These are phyloP conservation scores for Phytophthora fragariaefolia DNA, from an alignment of 352 stramenopile genomes.

Conservation along the genomic window DNA sequence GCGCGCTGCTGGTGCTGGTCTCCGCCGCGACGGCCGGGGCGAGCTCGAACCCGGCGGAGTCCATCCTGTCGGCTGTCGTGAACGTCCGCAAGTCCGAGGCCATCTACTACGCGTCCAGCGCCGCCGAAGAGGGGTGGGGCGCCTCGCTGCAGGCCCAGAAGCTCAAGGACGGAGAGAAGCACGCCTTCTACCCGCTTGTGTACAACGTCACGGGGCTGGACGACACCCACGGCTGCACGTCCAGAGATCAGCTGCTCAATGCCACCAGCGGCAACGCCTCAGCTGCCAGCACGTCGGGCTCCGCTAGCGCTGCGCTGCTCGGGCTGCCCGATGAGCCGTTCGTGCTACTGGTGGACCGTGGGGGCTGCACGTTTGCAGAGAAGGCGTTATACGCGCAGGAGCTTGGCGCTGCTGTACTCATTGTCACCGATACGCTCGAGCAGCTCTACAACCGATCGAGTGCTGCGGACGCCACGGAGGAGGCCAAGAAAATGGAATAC, in stretches of 20 bases:
- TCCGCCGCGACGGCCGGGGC: neutral
- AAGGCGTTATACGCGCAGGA: constrained; percentile 78
- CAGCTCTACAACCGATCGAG: constrained; percentile 74
- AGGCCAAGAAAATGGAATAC: constrained; percentile 59
- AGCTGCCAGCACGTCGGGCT: constrained; percentile 14
- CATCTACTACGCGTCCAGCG: constrained; percentile 65
- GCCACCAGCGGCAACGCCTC: constrained; percentile 16
- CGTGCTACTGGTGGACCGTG: constrained; percentile 77
- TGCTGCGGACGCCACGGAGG: constrained; percentile 31
- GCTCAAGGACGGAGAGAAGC: constrained; percentile 43
- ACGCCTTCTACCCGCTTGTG: constrained; percentile 56
- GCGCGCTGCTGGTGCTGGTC: constrained; percentile 23
- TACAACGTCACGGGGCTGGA: constrained; percentile 52
- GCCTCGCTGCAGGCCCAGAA: constrained; percentile 57
- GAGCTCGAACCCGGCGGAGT: constrained; percentile 41
- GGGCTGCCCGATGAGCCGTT: constrained; percentile 48
- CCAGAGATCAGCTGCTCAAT: constrained; percentile 40
- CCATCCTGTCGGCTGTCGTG: constrained; percentile 59
- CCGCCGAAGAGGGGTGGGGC: constrained; percentile 59
- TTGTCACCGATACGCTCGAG: constrained; percentile 78
- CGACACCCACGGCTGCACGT: constrained; percentile 63
- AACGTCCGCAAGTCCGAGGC: constrained; percentile 61
- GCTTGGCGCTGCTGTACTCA: constrained; percentile 66
- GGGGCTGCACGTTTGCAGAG: constrained; percentile 72
- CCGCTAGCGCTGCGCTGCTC: constrained; percentile 14